Evolutionary conservation across 495 filamentous ascomycete species (phyloP).

Genomic region (Talaromyces thailandensis): DNA sequence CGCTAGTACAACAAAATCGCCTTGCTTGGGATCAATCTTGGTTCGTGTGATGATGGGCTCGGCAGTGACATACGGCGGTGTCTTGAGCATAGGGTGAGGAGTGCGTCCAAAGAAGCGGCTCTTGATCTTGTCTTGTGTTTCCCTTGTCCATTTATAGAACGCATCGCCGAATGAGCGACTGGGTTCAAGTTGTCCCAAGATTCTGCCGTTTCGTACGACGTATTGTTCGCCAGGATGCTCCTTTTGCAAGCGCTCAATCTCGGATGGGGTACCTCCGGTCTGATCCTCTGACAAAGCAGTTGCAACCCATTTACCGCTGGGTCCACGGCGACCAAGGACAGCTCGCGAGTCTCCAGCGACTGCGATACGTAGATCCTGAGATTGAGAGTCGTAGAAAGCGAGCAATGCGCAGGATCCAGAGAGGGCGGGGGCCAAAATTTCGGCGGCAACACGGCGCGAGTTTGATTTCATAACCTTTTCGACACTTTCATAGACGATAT

Average conservation of each 20-base stretch:
- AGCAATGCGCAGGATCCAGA: conserved; percentile 94
- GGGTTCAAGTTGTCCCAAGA: conserved; percentile 87
- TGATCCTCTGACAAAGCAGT: conserved; percentile 85
- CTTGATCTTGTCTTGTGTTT: conserved; percentile 73
- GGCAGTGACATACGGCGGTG: conserved; percentile 95
- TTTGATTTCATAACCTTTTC: conserved; percentile 80
- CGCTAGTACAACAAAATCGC: conserved; percentile 94
- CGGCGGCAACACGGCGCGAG: conserved; percentile 77
- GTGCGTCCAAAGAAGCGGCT: conserved; percentile 76
- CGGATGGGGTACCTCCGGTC: conserved; percentile 76
- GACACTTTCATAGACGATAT: conserved; percentile 86
- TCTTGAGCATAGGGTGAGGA: conserved; percentile 63
- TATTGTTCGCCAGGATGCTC: conserved; percentile 82
- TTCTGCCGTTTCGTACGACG: conserved; percentile 77
- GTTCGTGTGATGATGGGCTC: conserved; percentile 96
- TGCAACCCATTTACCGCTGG: conserved; percentile 86
- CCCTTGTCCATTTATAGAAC: conserved; percentile 87
- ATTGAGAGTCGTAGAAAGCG: conserved; percentile 86
- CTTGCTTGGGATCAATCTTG: conserved; percentile 77
- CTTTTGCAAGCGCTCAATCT: conserved; percentile 69
- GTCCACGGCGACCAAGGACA: conserved; percentile 71
- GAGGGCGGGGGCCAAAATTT: conserved; percentile 83
- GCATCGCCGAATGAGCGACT: conserved; percentile 93
- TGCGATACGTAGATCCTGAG: conserved; percentile 78
- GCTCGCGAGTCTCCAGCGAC: conserved; percentile 93